Percentiles rank a stretch among this genome's conserved stretches.
Evolutionary conservation across 345 rosid species (phyloP).

Genomic region (Salix dunnii): DNA sequence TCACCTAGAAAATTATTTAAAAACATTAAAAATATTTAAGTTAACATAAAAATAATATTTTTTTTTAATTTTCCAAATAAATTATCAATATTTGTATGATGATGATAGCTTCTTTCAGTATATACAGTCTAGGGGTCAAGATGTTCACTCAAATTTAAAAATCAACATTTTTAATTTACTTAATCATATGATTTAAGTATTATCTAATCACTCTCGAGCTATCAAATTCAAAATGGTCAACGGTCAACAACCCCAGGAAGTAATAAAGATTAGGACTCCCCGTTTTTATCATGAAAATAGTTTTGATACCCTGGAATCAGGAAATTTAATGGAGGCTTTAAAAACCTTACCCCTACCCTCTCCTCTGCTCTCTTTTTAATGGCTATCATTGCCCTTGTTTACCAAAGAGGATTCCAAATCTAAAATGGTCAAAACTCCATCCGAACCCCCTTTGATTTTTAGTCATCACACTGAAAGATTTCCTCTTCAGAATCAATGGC

Average conservation of each 20-base stretch:
- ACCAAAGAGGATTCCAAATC: conserved; percentile 30
- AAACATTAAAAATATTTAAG: no score
- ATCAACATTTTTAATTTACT: background rate
- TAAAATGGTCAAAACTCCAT: conserved; percentile 8
- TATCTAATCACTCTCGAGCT: background rate
- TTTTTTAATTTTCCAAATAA: no score
- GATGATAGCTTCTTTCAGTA: background rate
- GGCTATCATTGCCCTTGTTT: background rate
- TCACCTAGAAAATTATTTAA: no score
- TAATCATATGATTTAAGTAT: background rate
- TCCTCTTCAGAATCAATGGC: conserved; percentile 26
- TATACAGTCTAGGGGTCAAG: background rate
- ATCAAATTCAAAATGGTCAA: conserved; percentile 4
- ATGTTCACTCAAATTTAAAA: conserved; percentile 3
- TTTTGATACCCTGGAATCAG: conserved; percentile 25
- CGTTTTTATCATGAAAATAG: conserved; percentile 1
- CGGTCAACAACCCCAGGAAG: background rate
- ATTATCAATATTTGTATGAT: no score
- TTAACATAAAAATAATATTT: no score
- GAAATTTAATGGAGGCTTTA: background rate
- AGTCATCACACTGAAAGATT: conserved; percentile 14
- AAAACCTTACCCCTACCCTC: background rate
- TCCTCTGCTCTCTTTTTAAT: conserved; percentile 28
- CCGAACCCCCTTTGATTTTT: conserved; percentile 4
- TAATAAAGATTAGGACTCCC: background rate